Conservation (phyloP, 164 flowering plant species). For the Annona cherimola region DNA sequence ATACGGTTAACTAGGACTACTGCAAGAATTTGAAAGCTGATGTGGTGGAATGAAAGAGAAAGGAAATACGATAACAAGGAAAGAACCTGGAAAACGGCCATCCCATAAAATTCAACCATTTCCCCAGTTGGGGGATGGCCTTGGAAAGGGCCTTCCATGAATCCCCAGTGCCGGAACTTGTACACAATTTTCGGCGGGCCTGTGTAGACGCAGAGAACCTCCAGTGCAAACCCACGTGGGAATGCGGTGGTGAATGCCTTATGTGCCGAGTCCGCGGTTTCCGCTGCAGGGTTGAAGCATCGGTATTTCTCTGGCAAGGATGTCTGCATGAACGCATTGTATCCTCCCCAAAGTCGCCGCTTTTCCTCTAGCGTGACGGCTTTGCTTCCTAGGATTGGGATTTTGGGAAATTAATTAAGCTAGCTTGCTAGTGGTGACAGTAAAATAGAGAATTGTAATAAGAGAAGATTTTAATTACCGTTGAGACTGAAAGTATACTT, state of each 20-base stretch:
- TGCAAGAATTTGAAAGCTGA: background rate
- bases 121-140: slow-evolving; percentile 71
- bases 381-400: slow-evolving; percentile 37
- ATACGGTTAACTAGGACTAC: background rate
- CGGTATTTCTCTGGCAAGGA: slow-evolving; percentile 46
- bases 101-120: slow-evolving; percentile 45
- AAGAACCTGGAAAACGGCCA: slow-evolving; percentile 40
- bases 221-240: slow-evolving; percentile 73
- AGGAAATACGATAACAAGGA: background rate
- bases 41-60: background rate
- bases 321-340: slow-evolving; percentile 44
- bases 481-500: slow-evolving; percentile 38
- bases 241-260: slow-evolving; percentile 39
- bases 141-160: slow-evolving; percentile 81
- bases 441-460: no score
- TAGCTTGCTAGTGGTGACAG: no score
- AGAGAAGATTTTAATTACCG: slow-evolving; percentile 24
- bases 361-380: slow-evolving; percentile 25
- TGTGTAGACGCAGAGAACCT: slow-evolving; percentile 53
- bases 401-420: no score
- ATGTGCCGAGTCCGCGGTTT: slow-evolving; percentile 28
- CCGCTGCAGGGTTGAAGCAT: slow-evolving; percentile 29
- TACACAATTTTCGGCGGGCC: slow-evolving; percentile 61
- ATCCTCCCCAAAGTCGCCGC: slow-evolving; percentile 50
- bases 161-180: slow-evolving; percentile 86